Percentiles rank a stretch among this genome's conserved stretches.
Conservation (phyloP, 1,139 yeast genomes). For the Hyphopichia pseudoburtonii region DNA sequence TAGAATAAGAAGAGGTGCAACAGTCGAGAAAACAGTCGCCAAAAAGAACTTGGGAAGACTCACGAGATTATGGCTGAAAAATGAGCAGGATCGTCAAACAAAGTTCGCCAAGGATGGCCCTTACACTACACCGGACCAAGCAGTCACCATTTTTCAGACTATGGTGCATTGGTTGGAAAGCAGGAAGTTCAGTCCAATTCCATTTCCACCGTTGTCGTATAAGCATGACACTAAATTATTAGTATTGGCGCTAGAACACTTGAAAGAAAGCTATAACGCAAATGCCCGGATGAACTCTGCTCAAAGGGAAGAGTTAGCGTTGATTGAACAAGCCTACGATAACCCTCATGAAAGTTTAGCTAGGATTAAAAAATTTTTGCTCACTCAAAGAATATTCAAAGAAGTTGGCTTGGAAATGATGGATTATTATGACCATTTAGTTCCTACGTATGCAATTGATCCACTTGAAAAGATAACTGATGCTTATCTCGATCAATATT, state of each 20-base stretch:
- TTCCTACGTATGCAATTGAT: constrained; percentile 86
- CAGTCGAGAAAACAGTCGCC: constrained; percentile 92
- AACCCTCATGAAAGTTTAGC: constrained; percentile 92
- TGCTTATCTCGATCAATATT: constrained; percentile 91
- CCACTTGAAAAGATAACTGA: constrained; percentile 95
- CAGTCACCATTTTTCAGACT: constrained; percentile 79
- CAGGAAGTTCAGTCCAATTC: constrained; percentile 80
- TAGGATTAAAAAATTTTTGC: constrained; percentile 74
- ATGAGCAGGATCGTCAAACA: constrained; percentile 87
- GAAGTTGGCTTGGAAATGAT: constrained; percentile 88
- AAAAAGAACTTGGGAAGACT: constrained; percentile 89
- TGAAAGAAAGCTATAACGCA: constrained; percentile 82
- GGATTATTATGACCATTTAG: constrained; percentile 82
- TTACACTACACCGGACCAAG: constrained; percentile 80
- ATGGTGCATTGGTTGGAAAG: constrained; percentile 94
- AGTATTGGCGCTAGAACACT: constrained; percentile 82
- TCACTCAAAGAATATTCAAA: constrained; percentile 90
- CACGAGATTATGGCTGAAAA: constrained; percentile 88
- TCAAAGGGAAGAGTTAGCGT: constrained; percentile 88
- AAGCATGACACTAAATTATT: constrained; percentile 91
- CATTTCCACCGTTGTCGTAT: constrained; percentile 90
- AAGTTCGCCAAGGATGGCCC: constrained; percentile 87
- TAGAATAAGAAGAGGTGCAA: constrained; percentile 80
- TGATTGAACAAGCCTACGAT: constrained; percentile 95
- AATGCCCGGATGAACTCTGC: constrained; percentile 80